Evolutionary conservation across 2,329 filamentous ascomycete species (phyloP), one percentile per base, ranked within the genome.

Genomic region (Monilinia laxa): DNA sequence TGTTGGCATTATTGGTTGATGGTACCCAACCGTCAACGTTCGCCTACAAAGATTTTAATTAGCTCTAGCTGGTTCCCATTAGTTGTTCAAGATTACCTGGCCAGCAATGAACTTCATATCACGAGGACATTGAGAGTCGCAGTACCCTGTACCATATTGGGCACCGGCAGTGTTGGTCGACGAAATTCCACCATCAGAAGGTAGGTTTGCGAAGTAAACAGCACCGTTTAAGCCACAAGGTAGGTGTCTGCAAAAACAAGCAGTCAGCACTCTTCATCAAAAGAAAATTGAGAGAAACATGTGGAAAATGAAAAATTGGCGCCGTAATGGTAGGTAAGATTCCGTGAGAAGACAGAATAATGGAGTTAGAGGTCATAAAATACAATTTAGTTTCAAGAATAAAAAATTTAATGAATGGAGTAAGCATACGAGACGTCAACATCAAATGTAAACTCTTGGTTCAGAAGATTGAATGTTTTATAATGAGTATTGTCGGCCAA

Each of bases 201-300:
- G 81, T 87, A 90, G 90, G 73, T 83, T 79, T 20, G 84, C 80
- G 53, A 90, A 81, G 79, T 91, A 91, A 57, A 91, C 79, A 56
- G 89, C 89, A 65, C 88, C 89, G 77, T 92, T 91, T 68, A 91
- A 79, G 68, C 89, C 89, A 73, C 89, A 92, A 68, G 85, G 84
- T 25, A 90, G 80, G 74, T 84, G 83, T 52, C 40, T 42, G 40
- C 40, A 42, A 42, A 16, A 42, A 12, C 1, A 12, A 14, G 14
- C 38, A 40, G 11, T 40, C 14, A 40, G 38, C 10, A 12, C 11
- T 12, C 11, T 40, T 2, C 11, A n/a, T n/a, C 1, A 38, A 42
- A 16, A 42, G 12, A 42, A 4, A 42, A 16, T 42, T 42, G 40
- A 42, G 12, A 42, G 14, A 16, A 35, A 9, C 28, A 9, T 35